Conservation (phyloP, 305 asterid species). For the Euphrasia arctica region DNA sequence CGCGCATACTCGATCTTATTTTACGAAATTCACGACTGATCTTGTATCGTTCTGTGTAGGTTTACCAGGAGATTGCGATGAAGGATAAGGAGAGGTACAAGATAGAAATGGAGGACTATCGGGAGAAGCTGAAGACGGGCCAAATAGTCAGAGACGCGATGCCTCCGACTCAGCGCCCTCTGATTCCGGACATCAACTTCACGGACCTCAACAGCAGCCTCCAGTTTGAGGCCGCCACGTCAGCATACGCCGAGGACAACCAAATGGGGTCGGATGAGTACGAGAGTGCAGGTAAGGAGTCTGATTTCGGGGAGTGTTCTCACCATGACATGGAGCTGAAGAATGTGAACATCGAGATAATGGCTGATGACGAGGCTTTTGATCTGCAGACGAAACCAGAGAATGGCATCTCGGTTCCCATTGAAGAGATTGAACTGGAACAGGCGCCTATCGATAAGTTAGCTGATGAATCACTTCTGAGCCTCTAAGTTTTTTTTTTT, state of each 20-base stretch:
- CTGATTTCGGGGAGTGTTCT: constrained; percentile 25
- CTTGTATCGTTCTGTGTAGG: constrained; percentile 31
- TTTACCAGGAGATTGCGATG: constrained; percentile 70
- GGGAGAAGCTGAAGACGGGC: constrained; percentile 44
- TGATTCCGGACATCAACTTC: constrained; percentile 25
- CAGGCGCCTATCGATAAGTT: constrained; percentile 11
- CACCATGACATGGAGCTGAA: constrained; percentile 29
- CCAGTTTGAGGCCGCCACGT: constrained; percentile 28
- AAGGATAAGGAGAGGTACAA: constrained; percentile 76
- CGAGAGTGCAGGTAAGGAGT: constrained; percentile 26
- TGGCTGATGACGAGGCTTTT: constrained; percentile 37
- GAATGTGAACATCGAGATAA: constrained; percentile 36
- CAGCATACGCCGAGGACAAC: constrained; percentile 27
- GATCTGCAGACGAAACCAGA: constrained; percentile 32
- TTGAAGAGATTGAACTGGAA: constrained; percentile 28
- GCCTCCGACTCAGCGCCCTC: constrained; percentile 26
- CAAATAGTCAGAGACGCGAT: constrained; percentile 20
- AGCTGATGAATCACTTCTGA: constrained; percentile 22
- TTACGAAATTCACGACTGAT: background rate
- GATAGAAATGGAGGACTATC: constrained; percentile 62
- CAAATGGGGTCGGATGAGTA: constrained; percentile 35
- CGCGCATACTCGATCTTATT: background rate
- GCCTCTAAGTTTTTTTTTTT: background rate
- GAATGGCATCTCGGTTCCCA: constrained; percentile 28
- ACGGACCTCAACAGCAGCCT: constrained; percentile 28